Conservation (phyloP, 2,329 filamentous ascomycete genomes). For the Calonectria pteridis region DNA sequence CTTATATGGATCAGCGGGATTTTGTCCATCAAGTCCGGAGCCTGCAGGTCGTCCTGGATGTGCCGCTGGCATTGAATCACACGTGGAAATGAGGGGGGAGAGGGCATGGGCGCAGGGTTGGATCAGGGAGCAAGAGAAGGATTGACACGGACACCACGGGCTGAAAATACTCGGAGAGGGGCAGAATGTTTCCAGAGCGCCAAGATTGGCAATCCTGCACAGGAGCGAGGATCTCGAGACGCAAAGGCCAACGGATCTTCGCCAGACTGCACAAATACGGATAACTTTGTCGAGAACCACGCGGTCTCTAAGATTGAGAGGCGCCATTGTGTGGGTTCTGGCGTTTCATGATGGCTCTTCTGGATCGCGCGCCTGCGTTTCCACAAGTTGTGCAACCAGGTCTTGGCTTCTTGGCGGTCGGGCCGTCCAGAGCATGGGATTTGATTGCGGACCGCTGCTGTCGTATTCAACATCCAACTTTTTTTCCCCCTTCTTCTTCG, state of each 20-base stretch:
- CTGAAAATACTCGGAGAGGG: background rate
- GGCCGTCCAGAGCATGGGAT: background rate
- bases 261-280: slow-evolving; percentile 2
- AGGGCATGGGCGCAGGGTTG: background rate
- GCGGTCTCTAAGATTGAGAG: slow-evolving; percentile 35
- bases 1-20: background rate
- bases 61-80: background rate
- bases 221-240: slow-evolving; percentile 7
- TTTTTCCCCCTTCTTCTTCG: background rate
- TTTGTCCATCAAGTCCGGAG: background rate
- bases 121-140: background rate
- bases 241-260: slow-evolving; percentile 23
- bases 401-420: slow-evolving; percentile 18
- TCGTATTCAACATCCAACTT: background rate
- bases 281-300: slow-evolving; percentile 23
- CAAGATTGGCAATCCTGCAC: background rate
- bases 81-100: background rate
- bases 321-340: slow-evolving; percentile 30
- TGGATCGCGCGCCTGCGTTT: background rate
- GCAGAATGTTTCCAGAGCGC: background rate
- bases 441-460: background rate
- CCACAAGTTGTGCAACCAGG: slow-evolving; percentile 13
- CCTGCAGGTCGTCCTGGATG: background rate
- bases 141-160: background rate
- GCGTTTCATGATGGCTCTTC: slow-evolving; percentile 31